These are phyloP conservation scores for Triangularia verruculosa DNA, from an alignment of 2,329 filamentous ascomycete species.

Conservation along the genomic window DNA sequence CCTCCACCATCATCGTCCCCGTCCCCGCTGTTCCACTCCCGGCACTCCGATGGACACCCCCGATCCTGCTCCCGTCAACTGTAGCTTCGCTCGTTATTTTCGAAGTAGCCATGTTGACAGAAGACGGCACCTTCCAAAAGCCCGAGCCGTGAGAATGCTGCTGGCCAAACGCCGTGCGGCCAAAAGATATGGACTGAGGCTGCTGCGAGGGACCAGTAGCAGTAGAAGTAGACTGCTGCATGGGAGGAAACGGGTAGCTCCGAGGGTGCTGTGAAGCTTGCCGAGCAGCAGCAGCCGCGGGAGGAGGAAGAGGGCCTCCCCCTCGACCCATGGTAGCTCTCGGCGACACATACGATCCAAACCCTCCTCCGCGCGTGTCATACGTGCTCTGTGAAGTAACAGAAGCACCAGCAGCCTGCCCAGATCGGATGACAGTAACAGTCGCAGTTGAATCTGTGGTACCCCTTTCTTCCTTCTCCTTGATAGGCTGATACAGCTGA, in stretches of 20 bases:
- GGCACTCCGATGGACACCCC: not conserved
- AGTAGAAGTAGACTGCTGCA: not conserved
- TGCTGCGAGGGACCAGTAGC: not conserved
- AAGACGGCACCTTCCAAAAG: slow-evolving; percentile 4
- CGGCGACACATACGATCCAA: not conserved
- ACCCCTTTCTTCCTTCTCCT: not conserved
- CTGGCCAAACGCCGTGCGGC: not conserved
- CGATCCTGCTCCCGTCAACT: not conserved
- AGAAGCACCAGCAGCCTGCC: not conserved
- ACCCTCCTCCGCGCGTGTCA: not conserved
- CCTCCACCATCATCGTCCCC: slow-evolving; percentile 11
- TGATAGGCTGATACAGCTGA: not conserved
- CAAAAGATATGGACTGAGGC: not conserved
- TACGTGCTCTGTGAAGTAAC: not conserved
- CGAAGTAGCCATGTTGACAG: not conserved
- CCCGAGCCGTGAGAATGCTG: not conserved
- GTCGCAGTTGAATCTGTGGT: not conserved
- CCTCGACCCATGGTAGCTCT: not conserved
- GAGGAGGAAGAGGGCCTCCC: not conserved
- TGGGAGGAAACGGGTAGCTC: not conserved
- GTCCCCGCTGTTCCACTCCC: not conserved
- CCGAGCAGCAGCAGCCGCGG: too few species aligned
- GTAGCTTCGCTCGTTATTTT: not conserved
- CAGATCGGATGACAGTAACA: not conserved
- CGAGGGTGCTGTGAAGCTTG: not conserved